Evolutionary conservation across 2,329 filamentous ascomycete genomes (phyloP), one percentile per base, ranked within the genome.

Genomic region (Ascochyta viciae-villosae): DNA sequence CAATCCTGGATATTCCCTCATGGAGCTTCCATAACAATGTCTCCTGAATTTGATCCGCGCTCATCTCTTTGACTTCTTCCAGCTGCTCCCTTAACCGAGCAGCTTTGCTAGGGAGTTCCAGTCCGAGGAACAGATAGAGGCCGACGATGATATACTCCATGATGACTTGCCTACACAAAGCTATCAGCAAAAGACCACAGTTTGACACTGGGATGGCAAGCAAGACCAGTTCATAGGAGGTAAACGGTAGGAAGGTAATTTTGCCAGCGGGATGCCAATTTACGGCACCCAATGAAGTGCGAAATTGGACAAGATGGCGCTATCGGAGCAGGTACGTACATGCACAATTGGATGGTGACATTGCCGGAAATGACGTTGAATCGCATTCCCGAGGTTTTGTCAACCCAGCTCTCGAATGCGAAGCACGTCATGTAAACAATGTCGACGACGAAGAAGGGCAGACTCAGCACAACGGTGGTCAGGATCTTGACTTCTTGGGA

Each of bases 371-470:
- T 74, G 40, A 74, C 71, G 55, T 74, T 74, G 63, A 74, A 74
- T 9, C 56, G 56, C 60, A 68, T 65, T 3, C 42, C 44, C 2
- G 62, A 56, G 15, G 58, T 44, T 6, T 54, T 44, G 43, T 59
- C 53, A 6, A 44, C 48, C 56, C 68, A 63, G 19, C 58, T 59
- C 43, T 74, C 72, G 24, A 72, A 74, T 6, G 72, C 72, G 47
- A 74, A 74, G 43, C 70, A 74, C 68, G 73, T 74, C 70, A 74
- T 74, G 50, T 74, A 74, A 19, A 74, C 70, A 24, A 74, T 66
- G 41, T 74, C 68, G 38, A 74, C 71, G 22, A 74, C 60, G 41
- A 74, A 74, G 53, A 74, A 74, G 1, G 71, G 72, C 22, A 74
- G 58, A 42, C 72, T 74, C 24, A 74, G 39, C 15, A 74, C 72